Percentiles rank a stretch among this genome's conserved stretches.
These are phyloP conservation scores for Raddia guianensis DNA, from an alignment of 176 grass and related monocot genomes.

Conservation along the genomic window DNA sequence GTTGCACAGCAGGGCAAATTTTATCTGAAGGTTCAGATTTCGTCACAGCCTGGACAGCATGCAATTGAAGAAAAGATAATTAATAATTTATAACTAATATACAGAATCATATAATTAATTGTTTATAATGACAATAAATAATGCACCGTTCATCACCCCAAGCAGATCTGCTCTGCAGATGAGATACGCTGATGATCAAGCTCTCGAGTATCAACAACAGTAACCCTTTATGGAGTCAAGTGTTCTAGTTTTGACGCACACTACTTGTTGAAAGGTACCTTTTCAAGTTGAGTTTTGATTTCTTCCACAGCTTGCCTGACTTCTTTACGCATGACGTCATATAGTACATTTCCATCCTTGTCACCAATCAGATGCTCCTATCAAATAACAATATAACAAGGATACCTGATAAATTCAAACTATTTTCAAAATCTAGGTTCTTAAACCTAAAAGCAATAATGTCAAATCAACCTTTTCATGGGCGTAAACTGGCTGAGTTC, in stretches of 20 bases:
- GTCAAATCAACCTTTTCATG: slow-evolving; percentile 64
- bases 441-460: slow-evolving; percentile 7
- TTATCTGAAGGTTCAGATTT: slow-evolving; percentile 67
- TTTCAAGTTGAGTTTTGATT: slow-evolving; percentile 81
- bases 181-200: not conserved
- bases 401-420: not conserved
- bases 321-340: slow-evolving; percentile 86
- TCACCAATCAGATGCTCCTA: slow-evolving; percentile 45
- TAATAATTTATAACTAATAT: no score
- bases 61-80: not conserved
- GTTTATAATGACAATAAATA: not conserved
- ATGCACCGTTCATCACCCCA: not conserved
- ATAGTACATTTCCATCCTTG: slow-evolving; percentile 50
- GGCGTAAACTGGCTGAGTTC: slow-evolving; percentile 45
- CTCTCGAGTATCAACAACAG: not conserved
- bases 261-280: slow-evolving; percentile 36
- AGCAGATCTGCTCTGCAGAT: no score
- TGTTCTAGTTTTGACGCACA: no score
- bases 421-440: not conserved
- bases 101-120: not conserved
- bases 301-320: slow-evolving; percentile 87
- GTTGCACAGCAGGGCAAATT: slow-evolving; percentile 50
- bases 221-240: not conserved
- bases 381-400: slow-evolving; percentile 30
- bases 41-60: slow-evolving; percentile 51